Evolutionary conservation across 306 rosid genomes (phyloP).

Genomic region (Castanea crenata): DNA sequence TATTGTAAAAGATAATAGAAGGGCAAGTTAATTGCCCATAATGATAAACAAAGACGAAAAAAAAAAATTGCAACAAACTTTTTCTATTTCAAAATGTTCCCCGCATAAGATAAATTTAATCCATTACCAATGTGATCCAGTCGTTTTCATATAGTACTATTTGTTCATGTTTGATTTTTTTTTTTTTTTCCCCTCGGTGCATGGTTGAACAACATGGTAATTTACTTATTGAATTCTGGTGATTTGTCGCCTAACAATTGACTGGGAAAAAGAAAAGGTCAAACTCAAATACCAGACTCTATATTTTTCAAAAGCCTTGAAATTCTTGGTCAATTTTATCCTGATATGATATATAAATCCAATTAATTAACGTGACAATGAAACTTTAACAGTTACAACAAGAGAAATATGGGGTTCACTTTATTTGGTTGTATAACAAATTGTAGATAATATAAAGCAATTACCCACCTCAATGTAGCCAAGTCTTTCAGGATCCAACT

Average conservation of each 20-base stretch:
- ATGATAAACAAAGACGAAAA: background rate
- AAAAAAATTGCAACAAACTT: background rate
- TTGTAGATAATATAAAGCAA: background rate
- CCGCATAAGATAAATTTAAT: background rate
- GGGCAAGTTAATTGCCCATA: background rate
- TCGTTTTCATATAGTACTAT: background rate
- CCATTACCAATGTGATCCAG: no score
- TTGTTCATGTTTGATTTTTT: background rate
- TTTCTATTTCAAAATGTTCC: background rate
- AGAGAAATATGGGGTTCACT: background rate
- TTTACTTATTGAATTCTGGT: conserved; percentile 15
- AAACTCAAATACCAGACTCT: background rate
- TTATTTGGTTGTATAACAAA: background rate
- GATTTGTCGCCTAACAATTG: background rate
- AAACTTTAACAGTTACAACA: background rate
- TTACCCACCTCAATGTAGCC: conserved; percentile 90
- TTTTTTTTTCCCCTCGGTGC: conserved; percentile 2
- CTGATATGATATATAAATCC: background rate
- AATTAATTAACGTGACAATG: background rate
- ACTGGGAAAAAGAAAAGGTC: conserved; percentile 2
- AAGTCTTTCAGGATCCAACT: conserved; percentile 90
- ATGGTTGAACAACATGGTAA: conserved; percentile 32
- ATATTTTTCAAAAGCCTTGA: background rate
- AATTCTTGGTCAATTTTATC: conserved; percentile 15
- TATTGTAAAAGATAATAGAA: background rate